phyloP scores from a whole-genome alignment of 2,329 filamentous ascomycete genomes.

The Coniella lustricola region DNA sequence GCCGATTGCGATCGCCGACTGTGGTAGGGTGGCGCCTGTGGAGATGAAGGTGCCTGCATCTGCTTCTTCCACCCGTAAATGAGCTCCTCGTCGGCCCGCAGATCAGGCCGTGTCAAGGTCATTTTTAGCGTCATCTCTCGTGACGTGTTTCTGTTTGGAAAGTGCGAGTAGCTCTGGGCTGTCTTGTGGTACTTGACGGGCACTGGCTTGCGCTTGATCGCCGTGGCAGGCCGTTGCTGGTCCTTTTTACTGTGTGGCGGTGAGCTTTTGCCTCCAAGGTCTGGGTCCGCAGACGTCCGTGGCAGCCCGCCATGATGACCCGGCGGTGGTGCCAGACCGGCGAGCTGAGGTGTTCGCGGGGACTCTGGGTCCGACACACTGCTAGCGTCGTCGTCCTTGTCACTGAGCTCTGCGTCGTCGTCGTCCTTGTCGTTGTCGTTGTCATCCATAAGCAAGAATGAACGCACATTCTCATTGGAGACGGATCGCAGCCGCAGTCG shows the following conservation, averaged over 20 bases:
- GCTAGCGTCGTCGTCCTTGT: slow-evolving; percentile 43
- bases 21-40: slow-evolving; percentile 5
- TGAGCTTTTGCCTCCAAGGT: too few relatives aligned
- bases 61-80: slow-evolving; percentile 60
- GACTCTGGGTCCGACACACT: slow-evolving; percentile 54
- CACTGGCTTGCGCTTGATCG: neutral
- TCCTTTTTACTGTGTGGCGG: too few relatives aligned
- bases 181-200: slow-evolving; percentile 15
- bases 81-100: slow-evolving; percentile 67
- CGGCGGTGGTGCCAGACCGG: slow-evolving; percentile 26
- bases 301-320: slow-evolving; percentile 22
- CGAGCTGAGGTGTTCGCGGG: slow-evolving; percentile 47
- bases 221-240: neutral
- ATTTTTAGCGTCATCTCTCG: slow-evolving; percentile 94
- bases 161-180: slow-evolving; percentile 25
- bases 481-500: slow-evolving; percentile 24
- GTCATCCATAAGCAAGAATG: slow-evolving; percentile 45
- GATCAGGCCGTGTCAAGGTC: slow-evolving; percentile 85
- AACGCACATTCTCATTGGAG: slow-evolving; percentile 45
- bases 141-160: slow-evolving; percentile 35
- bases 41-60: slow-evolving; percentile 18
- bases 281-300: slow-evolving; percentile 22
- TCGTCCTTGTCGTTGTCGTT: slow-evolving; percentile 28
- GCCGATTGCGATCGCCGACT: slow-evolving; percentile 44
- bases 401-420: slow-evolving; percentile 20